Percentiles rank a stretch among this genome's conserved stretches.
Conservation (phyloP, 202 grass and related monocot species). For the Miscanthus sacchariflorus region DNA sequence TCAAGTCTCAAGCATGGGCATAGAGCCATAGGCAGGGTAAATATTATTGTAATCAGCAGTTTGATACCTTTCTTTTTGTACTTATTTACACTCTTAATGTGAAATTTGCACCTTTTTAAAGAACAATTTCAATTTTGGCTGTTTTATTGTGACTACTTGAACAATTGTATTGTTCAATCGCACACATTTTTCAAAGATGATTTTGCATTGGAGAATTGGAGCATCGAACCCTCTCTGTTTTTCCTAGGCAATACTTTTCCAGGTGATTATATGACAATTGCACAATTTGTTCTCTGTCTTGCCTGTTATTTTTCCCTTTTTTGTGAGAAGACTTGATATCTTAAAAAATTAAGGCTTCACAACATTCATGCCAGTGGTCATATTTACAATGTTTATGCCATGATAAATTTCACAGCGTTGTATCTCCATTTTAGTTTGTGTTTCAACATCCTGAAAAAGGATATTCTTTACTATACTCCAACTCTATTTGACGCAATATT, state of each 20-base stretch:
- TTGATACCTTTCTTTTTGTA: conserved; percentile 31
- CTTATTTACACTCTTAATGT: conserved; percentile 28
- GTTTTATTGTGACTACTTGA: conserved; percentile 19
- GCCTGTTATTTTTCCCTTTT: neutral
- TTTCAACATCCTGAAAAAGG: conserved; percentile 2
- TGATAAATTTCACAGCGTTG: conserved; percentile 18
- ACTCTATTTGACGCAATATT: conserved; percentile 18
- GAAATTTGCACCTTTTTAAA: conserved; percentile 33
- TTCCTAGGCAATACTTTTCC: conserved; percentile 77
- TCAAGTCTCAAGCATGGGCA: conserved; percentile 9
- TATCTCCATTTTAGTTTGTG: conserved; percentile 31
- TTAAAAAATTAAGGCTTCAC: conserved; percentile 23
- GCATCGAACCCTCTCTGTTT: conserved; percentile 51
- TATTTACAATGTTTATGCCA: conserved; percentile 3
- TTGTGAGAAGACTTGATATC: conserved; percentile 1
- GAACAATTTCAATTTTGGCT: conserved; percentile 15
- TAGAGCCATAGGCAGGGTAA: no score
- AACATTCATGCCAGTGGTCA: conserved; percentile 5
- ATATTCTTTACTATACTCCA: conserved; percentile 23
- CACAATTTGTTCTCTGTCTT: conserved; percentile 4
- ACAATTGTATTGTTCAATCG: conserved; percentile 22
- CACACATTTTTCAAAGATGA: conserved; percentile 67
- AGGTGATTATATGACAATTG: conserved; percentile 51
- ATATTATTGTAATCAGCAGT: neutral
- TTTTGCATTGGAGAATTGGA: conserved; percentile 45